Conservation (phyloP, 176 grass and related monocot species). For the Rhipidocladum racemiflorum region DNA sequence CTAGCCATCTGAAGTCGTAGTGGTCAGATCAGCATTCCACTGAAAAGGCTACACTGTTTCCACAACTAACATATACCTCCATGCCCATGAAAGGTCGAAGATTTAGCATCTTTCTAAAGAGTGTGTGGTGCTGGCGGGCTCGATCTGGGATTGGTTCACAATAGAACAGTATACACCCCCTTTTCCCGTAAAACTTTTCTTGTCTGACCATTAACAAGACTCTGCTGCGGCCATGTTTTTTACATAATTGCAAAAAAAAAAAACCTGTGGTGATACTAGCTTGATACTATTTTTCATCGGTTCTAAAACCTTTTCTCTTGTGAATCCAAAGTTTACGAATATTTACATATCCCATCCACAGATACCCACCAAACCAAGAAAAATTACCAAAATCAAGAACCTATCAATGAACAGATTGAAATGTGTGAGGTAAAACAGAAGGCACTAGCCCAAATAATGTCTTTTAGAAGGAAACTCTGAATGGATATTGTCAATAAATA, state of each 20-base stretch:
- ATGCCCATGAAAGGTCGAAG: neutral
- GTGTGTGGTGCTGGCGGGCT: neutral
- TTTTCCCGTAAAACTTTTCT: neutral
- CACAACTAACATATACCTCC: neutral
- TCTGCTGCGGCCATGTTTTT: neutral
- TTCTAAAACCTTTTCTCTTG: neutral
- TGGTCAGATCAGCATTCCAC: neutral
- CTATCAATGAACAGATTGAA: neutral
- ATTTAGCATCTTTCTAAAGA: neutral
- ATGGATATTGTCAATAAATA: neutral
- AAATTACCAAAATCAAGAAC: neutral
- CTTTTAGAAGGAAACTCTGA: neutral
- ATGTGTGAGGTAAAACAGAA: neutral
- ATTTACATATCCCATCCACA: neutral
- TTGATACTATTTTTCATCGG: neutral
- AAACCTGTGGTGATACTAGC: neutral
- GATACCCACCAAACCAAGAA: neutral
- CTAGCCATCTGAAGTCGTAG: neutral
- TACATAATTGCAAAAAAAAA: neutral
- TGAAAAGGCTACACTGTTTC: neutral
- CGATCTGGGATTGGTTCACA: neutral
- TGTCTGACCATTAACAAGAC: neutral
- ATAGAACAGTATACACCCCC: slow-evolving; percentile 9
- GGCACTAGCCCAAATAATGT: neutral
- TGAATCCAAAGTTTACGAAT: neutral